Percentiles rank a stretch among this genome's conserved stretches.
phyloP scores from a whole-genome alignment of 1,139 yeast species.

The Ogataea hybrid region DNA sequence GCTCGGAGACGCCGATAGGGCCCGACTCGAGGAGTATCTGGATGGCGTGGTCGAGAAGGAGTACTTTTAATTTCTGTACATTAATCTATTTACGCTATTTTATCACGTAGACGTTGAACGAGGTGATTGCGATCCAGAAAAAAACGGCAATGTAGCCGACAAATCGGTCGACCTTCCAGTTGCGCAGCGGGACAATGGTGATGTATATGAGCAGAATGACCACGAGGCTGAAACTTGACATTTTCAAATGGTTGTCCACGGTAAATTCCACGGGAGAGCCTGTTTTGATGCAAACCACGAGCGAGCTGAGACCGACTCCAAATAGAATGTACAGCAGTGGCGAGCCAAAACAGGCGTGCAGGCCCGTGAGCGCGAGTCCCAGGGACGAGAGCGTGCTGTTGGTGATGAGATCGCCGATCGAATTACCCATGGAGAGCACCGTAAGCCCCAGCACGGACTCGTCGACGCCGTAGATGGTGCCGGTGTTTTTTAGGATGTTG shows the following conservation, averaged over 20 bases:
- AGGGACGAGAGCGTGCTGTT: slow-evolving; percentile 49
- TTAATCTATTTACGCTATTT: slow-evolving; percentile 4
- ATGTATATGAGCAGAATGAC: slow-evolving; percentile 28
- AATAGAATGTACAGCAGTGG: slow-evolving; percentile 48
- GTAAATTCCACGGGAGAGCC: slow-evolving; percentile 23
- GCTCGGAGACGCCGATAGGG: slow-evolving; percentile 2
- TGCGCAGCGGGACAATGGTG: slow-evolving; percentile 36
- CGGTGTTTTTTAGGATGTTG: slow-evolving; percentile 28
- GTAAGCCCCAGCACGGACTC: slow-evolving; percentile 44
- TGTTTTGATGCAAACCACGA: slow-evolving; percentile 33
- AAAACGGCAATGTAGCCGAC: slow-evolving; percentile 33
- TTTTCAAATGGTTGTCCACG: slow-evolving; percentile 28
- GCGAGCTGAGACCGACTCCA: slow-evolving; percentile 41
- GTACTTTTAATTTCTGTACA: slow-evolving; percentile 3
- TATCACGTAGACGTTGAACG: slow-evolving; percentile 22
- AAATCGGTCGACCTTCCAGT: slow-evolving; percentile 43
- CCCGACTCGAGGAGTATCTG: slow-evolving; percentile 2
- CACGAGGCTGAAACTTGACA: slow-evolving; percentile 38
- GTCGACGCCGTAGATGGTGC: slow-evolving; percentile 26
- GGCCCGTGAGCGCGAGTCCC: slow-evolving; percentile 57
- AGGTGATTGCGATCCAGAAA: slow-evolving; percentile 34
- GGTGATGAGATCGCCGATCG: slow-evolving; percentile 55
- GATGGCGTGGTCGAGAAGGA: slow-evolving; percentile 6
- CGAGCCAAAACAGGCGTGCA: slow-evolving; percentile 60
- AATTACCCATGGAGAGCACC: slow-evolving; percentile 54